phyloP scores from a whole-genome alignment of 345 rosid species.

The Brassica napus region Da-Ae NC_063450.1:46678001-46678500 shows the following conservation, averaged over 20 bases:
- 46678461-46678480: constrained; percentile 37
- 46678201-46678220: neutral
- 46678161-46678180: constrained; percentile 37
- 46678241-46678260: neutral
- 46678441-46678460: constrained; percentile 81
- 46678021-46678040: too few relatives aligned
- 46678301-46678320: neutral
- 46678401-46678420: neutral
- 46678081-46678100: constrained; percentile 59
- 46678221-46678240: constrained; percentile 12
- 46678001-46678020: neutral
- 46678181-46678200: neutral
- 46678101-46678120: constrained; percentile 96
- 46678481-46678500: too few relatives aligned
- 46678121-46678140: constrained; percentile 99
- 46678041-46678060: too few relatives aligned
- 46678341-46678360: neutral
- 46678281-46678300: neutral
- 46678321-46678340: neutral
- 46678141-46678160: constrained; percentile 97
- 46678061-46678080: neutral
- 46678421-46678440: constrained; percentile 43
- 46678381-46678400: neutral
- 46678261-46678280: neutral
- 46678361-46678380: constrained; percentile 1